phyloP scores from a whole-genome alignment of 495 filamentous ascomycete species.

The Astrocystis sublimbata region DNA sequence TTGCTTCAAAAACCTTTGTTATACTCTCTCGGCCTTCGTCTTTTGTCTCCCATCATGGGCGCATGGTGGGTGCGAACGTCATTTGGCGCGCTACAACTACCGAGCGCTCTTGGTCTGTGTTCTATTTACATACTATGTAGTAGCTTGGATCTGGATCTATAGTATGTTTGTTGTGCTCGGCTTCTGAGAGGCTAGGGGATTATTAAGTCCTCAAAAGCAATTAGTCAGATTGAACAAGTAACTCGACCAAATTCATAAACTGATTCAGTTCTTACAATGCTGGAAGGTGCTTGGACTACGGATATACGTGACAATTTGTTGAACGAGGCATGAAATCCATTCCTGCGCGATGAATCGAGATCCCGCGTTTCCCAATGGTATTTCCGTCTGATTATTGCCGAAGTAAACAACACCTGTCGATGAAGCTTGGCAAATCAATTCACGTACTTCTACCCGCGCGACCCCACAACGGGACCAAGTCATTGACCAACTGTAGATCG shows the following conservation, averaged over 20 bases:
- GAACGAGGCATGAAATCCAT: background rate
- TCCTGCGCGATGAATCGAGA: background rate
- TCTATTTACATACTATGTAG: too few species aligned
- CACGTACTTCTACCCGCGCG: background rate
- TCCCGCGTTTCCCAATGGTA: background rate
- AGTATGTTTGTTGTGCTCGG: background rate
- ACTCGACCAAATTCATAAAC: too few species aligned
- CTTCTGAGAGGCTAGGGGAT: too few species aligned
- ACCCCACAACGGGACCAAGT: background rate
- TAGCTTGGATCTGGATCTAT: background rate
- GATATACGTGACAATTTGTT: background rate
- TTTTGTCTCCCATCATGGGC: too few species aligned
- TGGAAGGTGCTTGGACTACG: background rate
- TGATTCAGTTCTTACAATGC: background rate
- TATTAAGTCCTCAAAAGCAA: too few species aligned
- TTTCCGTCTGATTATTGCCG: background rate
- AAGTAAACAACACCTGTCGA: background rate
- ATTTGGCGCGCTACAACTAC: background rate
- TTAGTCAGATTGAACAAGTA: too few species aligned
- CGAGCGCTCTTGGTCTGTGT: background rate
- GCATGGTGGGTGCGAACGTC: background rate
- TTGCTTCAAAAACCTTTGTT: background rate
- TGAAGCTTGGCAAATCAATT: background rate
- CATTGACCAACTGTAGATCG: too few species aligned
- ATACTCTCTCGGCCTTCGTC: background rate